phyloP scores from a whole-genome alignment of 2,329 filamentous ascomycete genomes.

The Xylaria arbuscula region DNA sequence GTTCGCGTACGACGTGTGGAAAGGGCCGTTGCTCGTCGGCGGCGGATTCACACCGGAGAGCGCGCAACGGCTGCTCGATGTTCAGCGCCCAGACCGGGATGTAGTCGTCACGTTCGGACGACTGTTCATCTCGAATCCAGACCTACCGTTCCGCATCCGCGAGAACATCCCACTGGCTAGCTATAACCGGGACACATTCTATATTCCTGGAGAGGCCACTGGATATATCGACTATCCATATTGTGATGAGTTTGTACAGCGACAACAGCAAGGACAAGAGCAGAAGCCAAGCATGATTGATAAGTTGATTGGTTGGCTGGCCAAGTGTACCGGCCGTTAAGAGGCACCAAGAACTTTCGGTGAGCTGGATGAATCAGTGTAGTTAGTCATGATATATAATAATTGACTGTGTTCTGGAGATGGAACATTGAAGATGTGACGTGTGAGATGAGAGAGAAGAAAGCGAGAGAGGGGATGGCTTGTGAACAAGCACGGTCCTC shows the following conservation, averaged over 20 bases:
- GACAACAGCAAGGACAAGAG: not conserved
- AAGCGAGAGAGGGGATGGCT: no score
- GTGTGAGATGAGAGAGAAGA: no score
- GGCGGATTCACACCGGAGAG: conserved; percentile 46
- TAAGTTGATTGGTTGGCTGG: no score
- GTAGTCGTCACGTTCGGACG: conserved; percentile 58
- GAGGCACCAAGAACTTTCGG: no score
- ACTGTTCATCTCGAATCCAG: conserved; percentile 61
- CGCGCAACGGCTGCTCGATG: conserved; percentile 45
- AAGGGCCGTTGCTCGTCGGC: conserved; percentile 47
- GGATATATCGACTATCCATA: conserved; percentile 56
- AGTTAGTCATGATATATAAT: no score
- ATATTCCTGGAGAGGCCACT: conserved; percentile 47
- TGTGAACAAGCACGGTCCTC: no score
- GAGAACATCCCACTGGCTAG: conserved; percentile 55
- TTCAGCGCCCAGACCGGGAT: conserved; percentile 42
- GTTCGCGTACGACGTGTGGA: conserved; percentile 48
- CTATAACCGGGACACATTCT: conserved; percentile 61
- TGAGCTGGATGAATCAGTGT: no score
- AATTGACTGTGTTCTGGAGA: no score
- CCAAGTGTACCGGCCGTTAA: no score
- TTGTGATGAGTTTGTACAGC: conserved; percentile 41
- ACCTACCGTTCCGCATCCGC: conserved; percentile 58
- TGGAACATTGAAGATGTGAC: no score
- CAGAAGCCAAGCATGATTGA: not conserved